These are phyloP conservation scores for Leccinum incarnatum DNA, from an alignment of 768 basidiomycete genomes.

Conservation along the genomic window DNA sequence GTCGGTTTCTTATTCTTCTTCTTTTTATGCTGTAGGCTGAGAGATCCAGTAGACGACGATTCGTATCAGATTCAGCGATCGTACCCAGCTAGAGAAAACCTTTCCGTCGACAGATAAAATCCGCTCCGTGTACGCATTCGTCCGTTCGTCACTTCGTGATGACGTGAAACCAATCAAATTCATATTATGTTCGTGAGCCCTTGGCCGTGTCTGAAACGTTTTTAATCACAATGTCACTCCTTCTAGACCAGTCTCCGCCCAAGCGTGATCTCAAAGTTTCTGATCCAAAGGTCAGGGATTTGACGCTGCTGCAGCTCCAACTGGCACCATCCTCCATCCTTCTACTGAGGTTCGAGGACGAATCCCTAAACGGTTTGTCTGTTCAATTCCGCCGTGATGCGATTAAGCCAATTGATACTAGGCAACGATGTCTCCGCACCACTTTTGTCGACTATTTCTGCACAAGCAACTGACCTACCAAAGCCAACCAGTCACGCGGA, in stretches of 20 bases:
- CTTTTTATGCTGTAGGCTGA: slow-evolving; percentile 11
- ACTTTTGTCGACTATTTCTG: slow-evolving; percentile 52
- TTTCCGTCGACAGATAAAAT: slow-evolving; percentile 83
- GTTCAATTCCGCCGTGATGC: not conserved
- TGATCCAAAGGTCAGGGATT: slow-evolving; percentile 68
- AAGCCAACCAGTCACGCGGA: slow-evolving; percentile 43
- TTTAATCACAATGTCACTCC: not conserved
- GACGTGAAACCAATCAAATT: slow-evolving; percentile 81
- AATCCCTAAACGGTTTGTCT: slow-evolving; percentile 58
- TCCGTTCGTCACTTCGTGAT: slow-evolving; percentile 64
- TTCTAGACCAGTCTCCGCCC: slow-evolving; percentile 74
- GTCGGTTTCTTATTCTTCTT: slow-evolving; percentile 35
- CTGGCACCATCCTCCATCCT: slow-evolving; percentile 81
- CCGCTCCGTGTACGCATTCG: slow-evolving; percentile 80
- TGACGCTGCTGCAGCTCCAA: slow-evolving; percentile 64
- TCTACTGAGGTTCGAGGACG: slow-evolving; percentile 72
- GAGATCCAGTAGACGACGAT: slow-evolving; percentile 63
- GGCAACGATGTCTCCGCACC: slow-evolving; percentile 62
- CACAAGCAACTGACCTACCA: slow-evolving; percentile 66
- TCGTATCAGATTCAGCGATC: slow-evolving; percentile 77
- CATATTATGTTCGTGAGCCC: slow-evolving; percentile 63
- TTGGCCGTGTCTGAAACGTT: not conserved
- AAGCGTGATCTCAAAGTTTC: slow-evolving; percentile 81
- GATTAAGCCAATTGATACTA: slow-evolving; percentile 26
- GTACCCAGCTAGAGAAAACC: slow-evolving; percentile 73